Percentiles rank a stretch among this genome's conserved stretches.
These are phyloP conservation scores for Tetracladium setigerum DNA, from an alignment of 495 filamentous ascomycete genomes.

Conservation along the genomic window DNA sequence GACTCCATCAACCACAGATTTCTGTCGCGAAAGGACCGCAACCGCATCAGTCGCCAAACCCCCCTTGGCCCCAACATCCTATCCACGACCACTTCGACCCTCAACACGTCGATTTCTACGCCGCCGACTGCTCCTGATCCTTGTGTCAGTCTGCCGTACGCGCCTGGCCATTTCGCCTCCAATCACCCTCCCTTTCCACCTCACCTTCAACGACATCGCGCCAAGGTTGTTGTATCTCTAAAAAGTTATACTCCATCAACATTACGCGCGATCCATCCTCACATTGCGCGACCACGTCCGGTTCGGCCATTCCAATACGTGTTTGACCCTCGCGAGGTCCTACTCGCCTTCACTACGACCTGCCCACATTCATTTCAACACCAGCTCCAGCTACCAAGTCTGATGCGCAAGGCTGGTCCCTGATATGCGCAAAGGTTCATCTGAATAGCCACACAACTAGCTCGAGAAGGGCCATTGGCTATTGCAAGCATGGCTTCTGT, in stretches of 20 bases:
- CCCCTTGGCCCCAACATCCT: constrained; percentile 9
- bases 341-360: background rate
- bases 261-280: constrained; percentile 15
- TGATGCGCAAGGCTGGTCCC: constrained; percentile 24
- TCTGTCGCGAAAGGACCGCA: constrained; percentile 12
- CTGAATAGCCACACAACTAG: constrained; percentile 5
- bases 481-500: constrained; percentile 62
- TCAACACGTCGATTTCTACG: constrained; percentile 17
- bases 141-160: background rate
- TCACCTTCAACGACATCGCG: constrained; percentile 16
- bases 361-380: constrained; percentile 9
- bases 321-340: background rate
- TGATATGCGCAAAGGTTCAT: constrained; percentile 18
- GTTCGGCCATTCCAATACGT: background rate
- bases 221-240: constrained; percentile 18
- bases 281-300: constrained; percentile 13
- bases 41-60: constrained; percentile 10
- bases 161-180: background rate
- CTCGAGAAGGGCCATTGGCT: background rate
- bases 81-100: constrained; percentile 11
- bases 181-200: background rate
- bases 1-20: background rate
- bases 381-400: constrained; percentile 8
- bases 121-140: constrained; percentile 2
- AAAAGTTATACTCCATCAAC: constrained; percentile 20